phyloP scores from a whole-genome alignment of 2,329 filamentous ascomycete genomes.

The Fusarium ambrosium region DNA sequence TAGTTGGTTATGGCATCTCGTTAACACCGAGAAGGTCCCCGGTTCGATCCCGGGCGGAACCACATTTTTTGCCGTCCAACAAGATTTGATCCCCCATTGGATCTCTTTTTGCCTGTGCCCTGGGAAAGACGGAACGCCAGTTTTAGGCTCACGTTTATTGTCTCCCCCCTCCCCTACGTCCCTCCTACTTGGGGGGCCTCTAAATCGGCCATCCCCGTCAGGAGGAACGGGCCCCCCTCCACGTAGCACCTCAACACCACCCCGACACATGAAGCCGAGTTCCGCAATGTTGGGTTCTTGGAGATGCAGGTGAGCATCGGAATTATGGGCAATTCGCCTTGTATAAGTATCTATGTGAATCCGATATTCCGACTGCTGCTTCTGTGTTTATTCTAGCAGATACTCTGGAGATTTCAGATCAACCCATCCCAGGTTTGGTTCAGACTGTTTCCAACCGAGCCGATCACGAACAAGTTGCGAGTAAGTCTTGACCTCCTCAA shows the following conservation, averaged over 20 bases:
- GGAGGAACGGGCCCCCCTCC: no score
- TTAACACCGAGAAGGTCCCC: conserved; percentile 37
- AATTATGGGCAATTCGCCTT: background rate
- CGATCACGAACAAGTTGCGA: conserved; percentile 53
- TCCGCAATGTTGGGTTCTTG: background rate
- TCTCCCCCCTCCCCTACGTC: no score
- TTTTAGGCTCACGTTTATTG: no score
- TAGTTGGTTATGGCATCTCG: conserved; percentile 38
- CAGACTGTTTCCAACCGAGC: conserved; percentile 56
- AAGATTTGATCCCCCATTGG: background rate
- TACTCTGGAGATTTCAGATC: conserved; percentile 55
- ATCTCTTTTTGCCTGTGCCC: background rate
- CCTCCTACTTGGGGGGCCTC: no score
- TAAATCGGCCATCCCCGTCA: no score
- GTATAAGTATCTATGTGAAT: background rate
- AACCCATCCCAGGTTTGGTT: conserved; percentile 57
- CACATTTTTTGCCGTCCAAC: conserved; percentile 1
- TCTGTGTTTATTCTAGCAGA: conserved; percentile 4
- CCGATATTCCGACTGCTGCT: background rate
- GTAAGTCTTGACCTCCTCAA: conserved; percentile 55
- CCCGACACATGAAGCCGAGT: background rate
- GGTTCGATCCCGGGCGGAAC: conserved; percentile 33
- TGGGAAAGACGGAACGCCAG: background rate
- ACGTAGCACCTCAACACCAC: background rate
- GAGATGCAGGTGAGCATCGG: background rate